Base-by-base conservation (phyloP, 2,329 filamentous ascomycete species). In the Sporothrix schenckii region DNA sequence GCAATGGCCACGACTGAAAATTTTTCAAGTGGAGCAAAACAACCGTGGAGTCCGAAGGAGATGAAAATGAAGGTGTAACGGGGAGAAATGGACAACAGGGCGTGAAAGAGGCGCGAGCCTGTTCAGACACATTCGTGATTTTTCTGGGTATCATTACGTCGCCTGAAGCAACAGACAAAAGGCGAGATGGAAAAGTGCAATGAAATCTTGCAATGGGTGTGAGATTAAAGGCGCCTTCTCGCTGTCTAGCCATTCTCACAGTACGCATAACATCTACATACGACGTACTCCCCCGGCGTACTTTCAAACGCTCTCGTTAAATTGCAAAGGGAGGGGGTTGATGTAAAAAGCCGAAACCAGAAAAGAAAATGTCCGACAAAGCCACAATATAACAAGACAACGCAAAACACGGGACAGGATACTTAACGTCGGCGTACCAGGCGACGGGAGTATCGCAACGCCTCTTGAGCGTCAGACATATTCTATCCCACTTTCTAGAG, bases 11-110 rank as follows among this genome's bases (percentile, higher is more conserved):
- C 50, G 34, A 61, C 52, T 68, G 66, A 58, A 56, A 49, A 47
- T 13, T 49, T 68, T 68, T 56, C 66, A 68, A 44, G 52, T 68
- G 52, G 66, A 56, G 66, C 13, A 21, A n/a, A 44, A 44, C 44
- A 5, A 50, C 5, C 47, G 47, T n/a, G 19, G 47, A 24, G 47
- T 16, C 24, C 34, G 44, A 34, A n/a, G 19, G 61, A 19, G 63
- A 41, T 47, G n/a, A 13, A n/a, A 19, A 19, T 19, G 19, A n/a
- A 6, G 16, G 49, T 14, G 11, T 1, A n/a, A 50, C 14, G 44
- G 14, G 14, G 16, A 41, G 34, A 34, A 34, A 34, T 34, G 34
- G 44, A 19, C 6, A 49, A 49, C 44, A 6, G 44, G 7, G 7
- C 2, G 44, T 49, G 44, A 49, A 49, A 49, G 44, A 47, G 44